phyloP scores from a whole-genome alignment of 345 rosid species.

The Raphanus sativus region DNA sequence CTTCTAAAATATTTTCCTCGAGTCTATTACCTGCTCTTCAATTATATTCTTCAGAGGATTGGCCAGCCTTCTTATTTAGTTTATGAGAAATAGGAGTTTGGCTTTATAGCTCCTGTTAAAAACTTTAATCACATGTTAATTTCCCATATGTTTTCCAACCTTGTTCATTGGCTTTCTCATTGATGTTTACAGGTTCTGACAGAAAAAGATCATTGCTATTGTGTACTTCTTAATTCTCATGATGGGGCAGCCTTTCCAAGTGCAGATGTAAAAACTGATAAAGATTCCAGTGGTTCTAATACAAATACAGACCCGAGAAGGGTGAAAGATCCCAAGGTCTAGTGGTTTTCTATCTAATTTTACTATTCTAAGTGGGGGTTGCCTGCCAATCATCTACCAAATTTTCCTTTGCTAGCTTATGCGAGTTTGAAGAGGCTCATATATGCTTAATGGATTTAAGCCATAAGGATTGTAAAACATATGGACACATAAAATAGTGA shows the following conservation, averaged over 20 bases:
- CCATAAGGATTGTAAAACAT: not conserved
- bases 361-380: not conserved
- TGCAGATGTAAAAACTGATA: constrained; percentile 45
- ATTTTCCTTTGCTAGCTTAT: not conserved
- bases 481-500: constrained; percentile 5
- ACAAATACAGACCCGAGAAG: constrained; percentile 42
- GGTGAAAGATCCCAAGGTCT: constrained; percentile 68
- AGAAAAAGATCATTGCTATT: constrained; percentile 84
- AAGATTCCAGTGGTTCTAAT: constrained; percentile 47
- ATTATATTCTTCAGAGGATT: constrained; percentile 7
- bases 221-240: constrained; percentile 90
- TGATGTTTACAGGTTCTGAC: constrained; percentile 68
- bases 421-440: constrained; percentile 1
- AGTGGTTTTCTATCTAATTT: constrained; percentile 18
- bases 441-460: not conserved
- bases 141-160: not conserved
- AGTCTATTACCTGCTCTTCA: not conserved
- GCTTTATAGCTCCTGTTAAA: not conserved
- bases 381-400: not conserved
- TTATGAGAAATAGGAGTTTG: constrained; percentile 2
- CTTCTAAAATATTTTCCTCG: not conserved
- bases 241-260: constrained; percentile 95
- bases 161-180: constrained; percentile 14
- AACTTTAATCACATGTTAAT: not conserved
- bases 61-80: constrained; percentile 3